Conservation (phyloP, 1,139 yeast species). For the Candida pseudoviswanathii region DNA sequence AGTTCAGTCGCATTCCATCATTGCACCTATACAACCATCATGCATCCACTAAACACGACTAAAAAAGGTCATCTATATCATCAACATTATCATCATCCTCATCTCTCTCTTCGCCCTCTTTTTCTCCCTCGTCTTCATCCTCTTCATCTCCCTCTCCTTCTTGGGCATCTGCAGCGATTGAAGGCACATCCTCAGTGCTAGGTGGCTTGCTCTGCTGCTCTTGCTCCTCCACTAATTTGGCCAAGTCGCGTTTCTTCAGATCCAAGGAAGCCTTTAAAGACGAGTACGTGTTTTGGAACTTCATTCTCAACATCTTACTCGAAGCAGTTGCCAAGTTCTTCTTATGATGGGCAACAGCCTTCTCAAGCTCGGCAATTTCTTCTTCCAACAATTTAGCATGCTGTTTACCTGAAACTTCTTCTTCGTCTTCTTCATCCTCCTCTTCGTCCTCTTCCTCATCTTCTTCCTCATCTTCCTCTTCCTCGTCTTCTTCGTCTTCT, state of each 20-base stretch:
- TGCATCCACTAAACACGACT: neutral
- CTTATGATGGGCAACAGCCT: slow-evolving; percentile 76
- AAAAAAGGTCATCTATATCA: slow-evolving; percentile 40
- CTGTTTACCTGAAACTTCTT: slow-evolving; percentile 46
- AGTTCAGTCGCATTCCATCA: too few relatives aligned
- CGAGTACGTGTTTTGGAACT: slow-evolving; percentile 80
- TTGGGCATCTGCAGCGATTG: slow-evolving; percentile 17
- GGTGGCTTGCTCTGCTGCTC: slow-evolving; percentile 10
- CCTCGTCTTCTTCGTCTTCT: slow-evolving; percentile 27
- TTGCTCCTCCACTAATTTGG: slow-evolving; percentile 35
- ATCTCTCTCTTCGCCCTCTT: slow-evolving; percentile 31
- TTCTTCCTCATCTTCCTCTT: slow-evolving; percentile 33
- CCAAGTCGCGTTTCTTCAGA: slow-evolving; percentile 72
- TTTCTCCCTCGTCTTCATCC: slow-evolving; percentile 23
- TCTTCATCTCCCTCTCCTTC: slow-evolving; percentile 8
- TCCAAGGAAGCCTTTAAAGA: slow-evolving; percentile 84
- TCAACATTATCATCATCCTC: slow-evolving; percentile 45
- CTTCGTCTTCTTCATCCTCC: slow-evolving; percentile 32
- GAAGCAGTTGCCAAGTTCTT: slow-evolving; percentile 76
- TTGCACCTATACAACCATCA: too few relatives aligned
- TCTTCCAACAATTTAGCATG: slow-evolving; percentile 80
- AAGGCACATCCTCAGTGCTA: neutral
- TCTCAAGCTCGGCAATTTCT: slow-evolving; percentile 81
- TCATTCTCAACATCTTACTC: slow-evolving; percentile 84
- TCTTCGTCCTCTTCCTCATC: slow-evolving; percentile 31